phyloP scores from a whole-genome alignment of 169 alveolate species.

The Plasmodium gonderi region DNA sequence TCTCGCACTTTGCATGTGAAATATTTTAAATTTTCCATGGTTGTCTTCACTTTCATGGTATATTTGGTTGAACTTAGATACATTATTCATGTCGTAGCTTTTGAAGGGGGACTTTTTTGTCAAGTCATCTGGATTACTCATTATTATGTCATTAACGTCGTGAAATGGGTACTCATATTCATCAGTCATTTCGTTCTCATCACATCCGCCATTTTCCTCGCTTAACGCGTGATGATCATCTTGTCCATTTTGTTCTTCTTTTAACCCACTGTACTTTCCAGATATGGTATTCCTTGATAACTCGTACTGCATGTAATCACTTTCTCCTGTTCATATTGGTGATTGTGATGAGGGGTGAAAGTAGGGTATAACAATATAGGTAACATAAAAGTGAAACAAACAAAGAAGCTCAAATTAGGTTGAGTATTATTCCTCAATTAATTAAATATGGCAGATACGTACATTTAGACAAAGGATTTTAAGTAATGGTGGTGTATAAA shows the following conservation, averaged over 20 bases:
- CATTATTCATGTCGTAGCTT: background rate
- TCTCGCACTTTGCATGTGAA: slow-evolving; percentile 71
- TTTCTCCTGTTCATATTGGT: slow-evolving; percentile 6
- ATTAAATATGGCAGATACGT: background rate
- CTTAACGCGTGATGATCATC: background rate
- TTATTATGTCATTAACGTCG: slow-evolving; percentile 15
- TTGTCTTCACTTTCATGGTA: background rate
- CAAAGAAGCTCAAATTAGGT: background rate
- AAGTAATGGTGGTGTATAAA: background rate
- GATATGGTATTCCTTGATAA: background rate
- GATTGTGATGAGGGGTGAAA: background rate
- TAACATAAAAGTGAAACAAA: background rate
- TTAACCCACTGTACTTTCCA: background rate
- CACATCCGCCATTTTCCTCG: background rate
- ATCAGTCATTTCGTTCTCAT: background rate
- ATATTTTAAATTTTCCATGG: slow-evolving; percentile 12
- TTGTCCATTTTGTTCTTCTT: background rate
- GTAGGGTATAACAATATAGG: background rate
- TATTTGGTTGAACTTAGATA: background rate
- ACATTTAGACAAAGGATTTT: background rate
- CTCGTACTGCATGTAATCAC: slow-evolving; percentile 9
- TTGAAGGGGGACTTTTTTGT: background rate
- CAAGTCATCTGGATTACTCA: background rate
- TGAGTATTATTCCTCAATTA: background rate
- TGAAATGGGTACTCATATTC: slow-evolving; percentile 28